Conservation (phyloP, 805 yeast genomes). For the Wickerhamomyces sydowiorum region DNA sequence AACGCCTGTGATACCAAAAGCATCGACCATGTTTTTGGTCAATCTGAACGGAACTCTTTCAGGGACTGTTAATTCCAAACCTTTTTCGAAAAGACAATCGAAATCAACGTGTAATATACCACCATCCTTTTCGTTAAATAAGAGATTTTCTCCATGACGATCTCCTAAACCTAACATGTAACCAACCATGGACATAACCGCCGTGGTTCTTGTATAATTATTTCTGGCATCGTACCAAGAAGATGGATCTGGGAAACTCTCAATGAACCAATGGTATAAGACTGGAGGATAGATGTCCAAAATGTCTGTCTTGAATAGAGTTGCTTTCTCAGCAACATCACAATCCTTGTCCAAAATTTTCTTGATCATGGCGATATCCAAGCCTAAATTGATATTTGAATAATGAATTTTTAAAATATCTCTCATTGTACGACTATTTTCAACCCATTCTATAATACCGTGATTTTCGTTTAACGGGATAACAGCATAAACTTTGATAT, state of each 20-base stretch:
- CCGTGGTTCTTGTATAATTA: slow-evolving; percentile 69
- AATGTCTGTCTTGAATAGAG: slow-evolving; percentile 27
- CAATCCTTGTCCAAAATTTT: slow-evolving; percentile 20
- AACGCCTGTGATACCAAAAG: slow-evolving; percentile 83
- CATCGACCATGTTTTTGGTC: slow-evolving; percentile 88
- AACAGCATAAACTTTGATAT: slow-evolving; percentile 80
- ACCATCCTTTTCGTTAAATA: slow-evolving; percentile 70
- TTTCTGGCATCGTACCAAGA: slow-evolving; percentile 81
- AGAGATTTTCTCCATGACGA: slow-evolving; percentile 88
- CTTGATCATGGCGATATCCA: slow-evolving; percentile 22
- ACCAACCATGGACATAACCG: slow-evolving; percentile 98
- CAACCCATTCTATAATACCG: slow-evolving; percentile 91
- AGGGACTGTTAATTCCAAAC: slow-evolving; percentile 67
- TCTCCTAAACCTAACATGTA: slow-evolving; percentile 93
- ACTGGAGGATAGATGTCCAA: slow-evolving; percentile 52
- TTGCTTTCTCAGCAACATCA: slow-evolving; percentile 27
- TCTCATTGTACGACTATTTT: slow-evolving; percentile 66
- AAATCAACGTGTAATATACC: slow-evolving; percentile 90
- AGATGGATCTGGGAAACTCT: slow-evolving; percentile 83
- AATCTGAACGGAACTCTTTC: slow-evolving; percentile 93
- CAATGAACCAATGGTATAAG: slow-evolving; percentile 81
- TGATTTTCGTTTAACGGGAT: slow-evolving; percentile 79
- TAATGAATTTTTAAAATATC: slow-evolving; percentile 46
- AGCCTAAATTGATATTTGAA: slow-evolving; percentile 31
- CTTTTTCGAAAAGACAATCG: slow-evolving; percentile 91